Percentiles rank a stretch among this genome's conserved stretches.
Conservation (phyloP, 2,329 filamentous ascomycete genomes). For the Mycocentrospora acerina region DNA sequence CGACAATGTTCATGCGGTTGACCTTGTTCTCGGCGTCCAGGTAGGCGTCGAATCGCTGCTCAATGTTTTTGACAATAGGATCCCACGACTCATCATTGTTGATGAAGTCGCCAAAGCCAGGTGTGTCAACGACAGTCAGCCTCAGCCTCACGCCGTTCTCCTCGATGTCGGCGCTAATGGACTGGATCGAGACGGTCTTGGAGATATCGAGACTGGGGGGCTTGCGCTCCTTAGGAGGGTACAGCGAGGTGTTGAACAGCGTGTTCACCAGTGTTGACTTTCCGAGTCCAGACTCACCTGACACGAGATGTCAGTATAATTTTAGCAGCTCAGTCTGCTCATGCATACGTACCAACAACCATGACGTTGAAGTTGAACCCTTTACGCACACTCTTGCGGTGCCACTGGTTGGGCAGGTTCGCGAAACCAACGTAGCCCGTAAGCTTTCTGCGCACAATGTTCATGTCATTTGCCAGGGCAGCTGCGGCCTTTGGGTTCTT, state of each 20-base stretch:
- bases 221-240: constrained; percentile 98
- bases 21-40: constrained; percentile 99
- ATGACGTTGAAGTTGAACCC: constrained; percentile 99
- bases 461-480: constrained; percentile 61
- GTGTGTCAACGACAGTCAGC: constrained; percentile 95
- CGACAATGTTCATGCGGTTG: constrained; percentile 99
- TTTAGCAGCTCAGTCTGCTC: not conserved
- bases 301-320: constrained; percentile 14
- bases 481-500: constrained; percentile 63
- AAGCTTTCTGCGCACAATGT: constrained; percentile 97
- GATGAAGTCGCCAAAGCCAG: constrained; percentile 97
- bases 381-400: constrained; percentile 99
- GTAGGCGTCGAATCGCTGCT: constrained; percentile 98
- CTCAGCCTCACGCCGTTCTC: constrained; percentile 97
- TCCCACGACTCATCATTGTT: constrained; percentile 99
- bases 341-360: constrained; percentile 84
- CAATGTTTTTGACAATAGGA: constrained; percentile 98
- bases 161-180: constrained; percentile 70
- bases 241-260: constrained; percentile 98
- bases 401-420: constrained; percentile 99
- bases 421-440: constrained; percentile 98
- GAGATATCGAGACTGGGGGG: constrained; percentile 95
- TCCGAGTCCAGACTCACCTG: constrained; percentile 97
- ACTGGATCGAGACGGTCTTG: constrained; percentile 66
- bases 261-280: constrained; percentile 99